A percentile compares a stretch with the other conserved stretches of the same genome.
These are phyloP conservation scores for Eutrema yunnanense DNA, from an alignment of 345 rosid species.

Conservation along the genomic window DNA sequence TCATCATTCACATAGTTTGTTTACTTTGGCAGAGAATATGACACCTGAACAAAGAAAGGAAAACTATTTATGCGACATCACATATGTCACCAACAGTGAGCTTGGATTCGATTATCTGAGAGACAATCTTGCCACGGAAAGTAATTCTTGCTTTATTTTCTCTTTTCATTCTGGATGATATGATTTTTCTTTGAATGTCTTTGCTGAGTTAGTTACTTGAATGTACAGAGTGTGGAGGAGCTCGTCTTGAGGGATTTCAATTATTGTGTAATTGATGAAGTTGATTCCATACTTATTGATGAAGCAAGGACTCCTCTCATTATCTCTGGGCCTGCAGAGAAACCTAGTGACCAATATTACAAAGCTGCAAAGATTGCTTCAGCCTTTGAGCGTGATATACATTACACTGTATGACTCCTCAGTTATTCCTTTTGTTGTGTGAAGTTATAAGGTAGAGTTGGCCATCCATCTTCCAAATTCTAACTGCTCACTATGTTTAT, in stretches of 20 bases:
- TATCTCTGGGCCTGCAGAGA: constrained; percentile 94
- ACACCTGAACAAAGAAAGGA: constrained; percentile 89
- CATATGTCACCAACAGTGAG: constrained; percentile 95
- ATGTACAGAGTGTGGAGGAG: constrained; percentile 81
- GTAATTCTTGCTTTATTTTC: constrained; percentile 59
- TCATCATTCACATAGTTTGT: not conserved
- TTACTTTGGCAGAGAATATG: constrained; percentile 69
- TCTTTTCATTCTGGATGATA: constrained; percentile 10
- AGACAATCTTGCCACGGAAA: constrained; percentile 99
- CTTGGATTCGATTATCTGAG: constrained; percentile 93
- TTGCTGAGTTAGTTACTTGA: constrained; percentile 19
- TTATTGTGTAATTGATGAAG: constrained; percentile 92
- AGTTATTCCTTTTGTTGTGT: not conserved
- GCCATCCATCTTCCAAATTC: not conserved
- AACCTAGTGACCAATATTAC: constrained; percentile 86
- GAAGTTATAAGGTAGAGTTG: not conserved
- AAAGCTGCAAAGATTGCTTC: constrained; percentile 91
- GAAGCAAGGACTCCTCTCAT: constrained; percentile 99
- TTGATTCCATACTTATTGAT: constrained; percentile 96
- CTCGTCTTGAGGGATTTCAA: constrained; percentile 91
- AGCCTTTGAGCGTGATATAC: constrained; percentile 86
- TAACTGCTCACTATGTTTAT: not conserved
- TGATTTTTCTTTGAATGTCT: not conserved
- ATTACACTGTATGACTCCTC: constrained; percentile 68
- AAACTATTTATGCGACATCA: constrained; percentile 85